Evolutionary conservation across 306 rosid genomes (phyloP).

Genomic region (Cicer bijugum): DNA sequence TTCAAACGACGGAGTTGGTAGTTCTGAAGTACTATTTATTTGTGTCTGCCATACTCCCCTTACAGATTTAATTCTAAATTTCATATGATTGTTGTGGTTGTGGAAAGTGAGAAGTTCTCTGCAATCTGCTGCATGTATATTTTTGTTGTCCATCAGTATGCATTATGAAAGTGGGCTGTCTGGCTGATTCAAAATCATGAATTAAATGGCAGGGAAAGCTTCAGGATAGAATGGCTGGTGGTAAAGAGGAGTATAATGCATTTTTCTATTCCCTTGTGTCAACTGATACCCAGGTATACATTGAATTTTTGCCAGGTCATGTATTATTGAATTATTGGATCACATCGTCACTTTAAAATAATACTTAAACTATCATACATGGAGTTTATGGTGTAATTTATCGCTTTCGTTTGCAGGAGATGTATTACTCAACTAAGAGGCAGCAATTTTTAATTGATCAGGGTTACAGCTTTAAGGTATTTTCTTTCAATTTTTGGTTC

Average conservation of each 20-base stretch:
- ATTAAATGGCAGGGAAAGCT: constrained; percentile 78
- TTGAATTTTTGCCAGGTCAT: constrained; percentile 26
- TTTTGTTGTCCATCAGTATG: constrained; percentile 37
- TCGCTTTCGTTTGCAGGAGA: constrained; percentile 69
- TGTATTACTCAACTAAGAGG: constrained; percentile 96
- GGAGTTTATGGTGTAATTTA: constrained; percentile 27
- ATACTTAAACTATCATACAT: constrained; percentile 26
- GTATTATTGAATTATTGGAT: constrained; percentile 21
- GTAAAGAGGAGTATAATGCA: constrained; percentile 97
- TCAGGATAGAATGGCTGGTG: constrained; percentile 98
- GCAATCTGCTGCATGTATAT: constrained; percentile 22
- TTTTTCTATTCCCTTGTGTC: constrained; percentile 98
- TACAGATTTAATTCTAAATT: constrained; percentile 22
- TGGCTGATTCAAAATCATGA: constrained; percentile 39
- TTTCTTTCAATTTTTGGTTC: constrained; percentile 11
- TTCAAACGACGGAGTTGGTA: background rate
- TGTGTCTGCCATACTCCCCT: constrained; percentile 10
- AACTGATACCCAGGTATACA: constrained; percentile 86
- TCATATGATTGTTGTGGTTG: constrained; percentile 41
- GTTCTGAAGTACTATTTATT: constrained; percentile 27
- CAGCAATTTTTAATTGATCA: constrained; percentile 98
- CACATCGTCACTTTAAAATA: constrained; percentile 36
- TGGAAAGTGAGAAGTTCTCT: constrained; percentile 28
- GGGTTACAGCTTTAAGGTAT: constrained; percentile 98
- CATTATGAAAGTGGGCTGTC: constrained; percentile 21